Evolutionary conservation across 163 green algal species (phyloP), one percentile per base, ranked within the genome.

Genomic region (Volvox carteri): DNA sequence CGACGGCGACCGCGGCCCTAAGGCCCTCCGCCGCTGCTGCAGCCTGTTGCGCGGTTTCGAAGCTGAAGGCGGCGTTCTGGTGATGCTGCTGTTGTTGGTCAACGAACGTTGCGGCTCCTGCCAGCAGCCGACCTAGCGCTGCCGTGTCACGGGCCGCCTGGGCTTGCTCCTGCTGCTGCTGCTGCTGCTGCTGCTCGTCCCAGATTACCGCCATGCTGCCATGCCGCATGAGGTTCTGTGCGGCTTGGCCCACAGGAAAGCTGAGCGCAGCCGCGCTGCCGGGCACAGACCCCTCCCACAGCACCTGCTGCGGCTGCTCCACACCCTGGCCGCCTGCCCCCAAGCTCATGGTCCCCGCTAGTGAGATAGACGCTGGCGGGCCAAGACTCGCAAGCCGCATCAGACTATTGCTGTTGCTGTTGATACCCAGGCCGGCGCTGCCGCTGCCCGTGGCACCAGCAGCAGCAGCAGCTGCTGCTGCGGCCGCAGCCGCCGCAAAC

Each of bases 121-220:
- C 42, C 19, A 78, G 2, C 19, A 78, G 25, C 70, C 41, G 70
- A 58, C 70, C 39, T 4, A 78, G 56, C 70, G 42, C 42, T 50
- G 35, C 68, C 84, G 9, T 39, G 52, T 5, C 12, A 39, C 25
- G 41, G 44, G 37, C 6, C 44, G 35, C 78, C 48, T 12, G 16
- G 6, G 33, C 52, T 46, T 86, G 91, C 62, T 87, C 86, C 70
- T 78, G 50, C 19, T 67, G 83, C 78, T 87, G 84, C 87, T 89
- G 88, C 83, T 85, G 88, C 44, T 88, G 87, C 60, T 80, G 54
- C 25, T 67, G 65, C 56, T 65, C 52, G 7, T 73, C 52, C 78
- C 60, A 62, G 39, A 79, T 21, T 4, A 39, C 37, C 14, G 41
- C 3, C 62, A 70, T 52, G 35, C 30, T 62, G 19, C 42, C 1